Evolutionary conservation across 768 basidiomycete genomes (phyloP), one percentile per base, ranked within the genome.

Genomic region (Mycena pura): DNA sequence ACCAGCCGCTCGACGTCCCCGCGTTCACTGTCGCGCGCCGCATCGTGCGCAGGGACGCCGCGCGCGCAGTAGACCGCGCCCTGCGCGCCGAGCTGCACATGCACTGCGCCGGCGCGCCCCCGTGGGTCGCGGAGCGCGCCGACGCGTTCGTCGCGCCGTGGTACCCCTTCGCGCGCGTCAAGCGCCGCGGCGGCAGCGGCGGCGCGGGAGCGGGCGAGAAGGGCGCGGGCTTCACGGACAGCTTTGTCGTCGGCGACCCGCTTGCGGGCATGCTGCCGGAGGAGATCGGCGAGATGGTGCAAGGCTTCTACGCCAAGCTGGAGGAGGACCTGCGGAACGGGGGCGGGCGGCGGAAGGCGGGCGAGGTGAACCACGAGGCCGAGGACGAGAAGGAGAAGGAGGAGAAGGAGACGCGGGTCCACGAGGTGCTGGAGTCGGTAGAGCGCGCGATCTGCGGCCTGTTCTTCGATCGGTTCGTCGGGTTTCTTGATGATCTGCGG

Each of bases 401-500:
- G 38, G 73, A 77, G 44, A 71, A 78, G 29, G 85, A 85, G 43
- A 75, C 74, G 2, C 79, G 74, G 60, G 81, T 90, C 47, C 81
- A 81, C 24, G 83, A 84, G 29, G 78, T 90, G 21, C 80, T 95
- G 64, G 93, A 94, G 39, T 76, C 77, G 7, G 85, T 96, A 7
- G 96, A 99, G 72, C 78, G 82, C 6, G 77, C 87, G 2, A 70
- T 97, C 13, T 91, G 89, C 50, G 79, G 80, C 3, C 66, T 91
- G 11, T 90, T 96, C 65, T 98, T 97, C 72, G 96, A 98, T 72
- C 80, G 90, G 95, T 90, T 28, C 47, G 82, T 75, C 51, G 24
- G 21, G 17, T 51, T 56, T 41, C 10, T 40, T 31, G 56, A 15
- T 19, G 15, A 9, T 58, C 46, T 45, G 36, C 29, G 34, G 48